These are phyloP conservation scores for Allium cepa DNA, from an alignment of 106 monocot genomes.

Conservation along the genomic window DNA sequence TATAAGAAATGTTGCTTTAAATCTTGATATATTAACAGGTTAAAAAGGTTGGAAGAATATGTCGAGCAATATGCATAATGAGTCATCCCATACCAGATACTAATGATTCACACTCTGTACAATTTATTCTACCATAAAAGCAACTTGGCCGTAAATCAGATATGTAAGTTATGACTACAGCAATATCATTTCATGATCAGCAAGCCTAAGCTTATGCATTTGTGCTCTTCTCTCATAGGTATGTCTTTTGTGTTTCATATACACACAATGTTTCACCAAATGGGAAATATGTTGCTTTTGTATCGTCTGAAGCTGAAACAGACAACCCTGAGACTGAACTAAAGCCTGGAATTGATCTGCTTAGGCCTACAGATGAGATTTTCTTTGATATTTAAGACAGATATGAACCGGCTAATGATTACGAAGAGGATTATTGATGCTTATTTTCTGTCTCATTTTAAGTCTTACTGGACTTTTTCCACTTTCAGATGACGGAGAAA, in stretches of 20 bases:
- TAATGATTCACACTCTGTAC: constrained; percentile 71
- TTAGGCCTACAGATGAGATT: constrained; percentile 46
- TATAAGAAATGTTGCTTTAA: neutral
- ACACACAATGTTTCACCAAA: constrained; percentile 50
- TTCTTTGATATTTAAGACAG: constrained; percentile 69
- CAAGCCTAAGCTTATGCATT: neutral
- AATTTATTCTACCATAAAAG: constrained; percentile 85
- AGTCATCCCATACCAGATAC: constrained; percentile 78
- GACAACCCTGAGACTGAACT: constrained; percentile 40
- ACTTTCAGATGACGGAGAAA: too few relatives aligned
- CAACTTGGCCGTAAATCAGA: constrained; percentile 75
- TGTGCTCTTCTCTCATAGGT: constrained; percentile 29
- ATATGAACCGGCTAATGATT: constrained; percentile 58
- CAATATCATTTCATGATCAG: neutral
- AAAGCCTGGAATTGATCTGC: constrained; percentile 48
- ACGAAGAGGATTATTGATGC: constrained; percentile 47
- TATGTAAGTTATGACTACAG: constrained; percentile 30
- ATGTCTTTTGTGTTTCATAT: constrained; percentile 70
- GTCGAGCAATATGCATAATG: constrained; percentile 83
- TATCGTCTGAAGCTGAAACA: constrained; percentile 54
- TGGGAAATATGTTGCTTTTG: constrained; percentile 58
- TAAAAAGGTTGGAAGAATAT: constrained; percentile 70
- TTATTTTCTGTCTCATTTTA: too few relatives aligned
- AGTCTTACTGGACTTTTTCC: too few relatives aligned
- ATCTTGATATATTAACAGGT: constrained; percentile 31